Evolutionary conservation across 202 grass and related monocot genomes (phyloP), one percentile per base, ranked within the genome.

Genomic region (Panicum virgatum): DNA sequence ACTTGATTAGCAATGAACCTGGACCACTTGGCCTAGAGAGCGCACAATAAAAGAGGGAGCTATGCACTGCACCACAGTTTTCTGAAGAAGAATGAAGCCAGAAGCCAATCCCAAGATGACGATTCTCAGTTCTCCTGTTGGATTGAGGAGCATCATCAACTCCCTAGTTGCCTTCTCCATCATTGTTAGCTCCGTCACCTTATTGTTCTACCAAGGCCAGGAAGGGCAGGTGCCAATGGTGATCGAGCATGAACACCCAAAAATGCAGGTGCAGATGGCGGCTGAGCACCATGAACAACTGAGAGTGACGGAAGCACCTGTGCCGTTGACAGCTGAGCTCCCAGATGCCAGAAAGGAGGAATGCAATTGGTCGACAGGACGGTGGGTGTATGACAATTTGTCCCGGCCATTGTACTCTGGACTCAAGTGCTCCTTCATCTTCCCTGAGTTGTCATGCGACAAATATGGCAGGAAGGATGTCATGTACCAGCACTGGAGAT

Each of bases 401-500:
- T 86, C 85, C 29, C 77, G 79, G n/a, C 96, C 96, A 2, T 20
- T 93, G 67, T 98, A 98, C 59, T 84, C 73, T 0, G 90, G 96
- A 12, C 61, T 76, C 46, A 73, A 77, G 51, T 98, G 96, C 52
- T 5, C 83, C 39, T 95, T 95, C 86, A 98, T 95, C 88, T 81
- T 88, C 71, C 90, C 88, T 38, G 96, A 98, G 82, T 90, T 98
- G 51, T 90, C 95, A 6, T 98, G 92, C 57, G 90, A 98, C 70
- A 95, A 98, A 19, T 98, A 89, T 74, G 90, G 95, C 5, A 83
- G 92, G 79, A 94, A 88, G 50, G 86, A 98, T 50, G 80, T 76
- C 54, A 89, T n/a, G 84, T 92, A 98, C 81, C 86, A 98, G 88
- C 81, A 93, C 12, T 98, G 96, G 96, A 93, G 92, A 80, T 98